Conservation (phyloP, 441 rosid genomes). For the Isatis lusitanica region DNA sequence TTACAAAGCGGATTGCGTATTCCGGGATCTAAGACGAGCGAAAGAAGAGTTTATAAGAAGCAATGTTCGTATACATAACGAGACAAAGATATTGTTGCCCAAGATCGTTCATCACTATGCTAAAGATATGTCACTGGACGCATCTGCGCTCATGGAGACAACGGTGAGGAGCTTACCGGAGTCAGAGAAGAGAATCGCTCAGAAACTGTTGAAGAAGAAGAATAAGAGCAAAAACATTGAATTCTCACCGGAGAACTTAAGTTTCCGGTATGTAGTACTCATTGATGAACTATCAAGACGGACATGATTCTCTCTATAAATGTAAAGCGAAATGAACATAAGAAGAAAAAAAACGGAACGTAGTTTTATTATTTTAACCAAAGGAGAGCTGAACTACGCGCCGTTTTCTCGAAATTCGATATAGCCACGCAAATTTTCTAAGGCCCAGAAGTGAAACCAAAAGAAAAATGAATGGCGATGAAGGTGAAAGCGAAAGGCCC, state of each 20-base stretch:
- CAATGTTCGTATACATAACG: constrained; percentile 52
- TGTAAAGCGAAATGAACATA: constrained; percentile 13
- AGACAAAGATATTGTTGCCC: constrained; percentile 61
- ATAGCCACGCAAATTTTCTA: constrained; percentile 13
- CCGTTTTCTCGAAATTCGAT: background rate
- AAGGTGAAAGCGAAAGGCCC: constrained; percentile 39
- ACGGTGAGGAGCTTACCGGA: constrained; percentile 46
- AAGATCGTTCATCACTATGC: constrained; percentile 56
- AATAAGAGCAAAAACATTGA: constrained; percentile 46
- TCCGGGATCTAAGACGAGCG: constrained; percentile 57
- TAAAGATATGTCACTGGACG: constrained; percentile 63
- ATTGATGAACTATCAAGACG: constrained; percentile 42
- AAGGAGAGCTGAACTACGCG: constrained; percentile 11
- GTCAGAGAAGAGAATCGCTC: constrained; percentile 43
- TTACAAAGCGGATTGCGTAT: constrained; percentile 57
- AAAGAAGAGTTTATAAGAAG: constrained; percentile 62
- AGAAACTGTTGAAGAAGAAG: constrained; percentile 47
- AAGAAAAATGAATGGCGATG: constrained; percentile 12
- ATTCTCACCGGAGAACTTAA: constrained; percentile 61
- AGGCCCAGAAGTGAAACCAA: constrained; percentile 22
- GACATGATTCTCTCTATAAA: constrained; percentile 1
- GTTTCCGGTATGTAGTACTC: constrained; percentile 63
- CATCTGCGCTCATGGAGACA: constrained; percentile 40
- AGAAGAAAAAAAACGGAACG: background rate
- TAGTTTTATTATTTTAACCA: background rate